Percentiles rank a stretch among this genome's conserved stretches.
Evolutionary conservation across 164 flowering plant genomes (phyloP).

Genomic region (Cinnamomum chago): DNA sequence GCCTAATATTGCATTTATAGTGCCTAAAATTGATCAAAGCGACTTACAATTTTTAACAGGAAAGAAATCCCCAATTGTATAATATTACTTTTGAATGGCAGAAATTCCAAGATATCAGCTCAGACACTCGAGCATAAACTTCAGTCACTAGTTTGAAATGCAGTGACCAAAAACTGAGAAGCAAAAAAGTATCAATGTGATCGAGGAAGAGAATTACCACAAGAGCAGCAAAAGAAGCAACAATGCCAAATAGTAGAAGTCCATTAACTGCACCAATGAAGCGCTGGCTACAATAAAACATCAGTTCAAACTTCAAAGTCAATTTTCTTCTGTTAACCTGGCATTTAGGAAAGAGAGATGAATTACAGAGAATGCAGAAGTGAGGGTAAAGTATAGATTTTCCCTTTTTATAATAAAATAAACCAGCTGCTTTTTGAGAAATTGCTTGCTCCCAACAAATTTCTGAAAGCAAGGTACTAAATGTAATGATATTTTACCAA

Average conservation of each 20-base stretch:
- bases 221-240: slow-evolving; percentile 64
- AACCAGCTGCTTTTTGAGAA: too few species aligned
- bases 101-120: neutral
- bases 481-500: too few species aligned
- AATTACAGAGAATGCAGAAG: neutral
- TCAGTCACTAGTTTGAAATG: slow-evolving; percentile 4
- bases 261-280: slow-evolving; percentile 84
- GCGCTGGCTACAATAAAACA: slow-evolving; percentile 59
- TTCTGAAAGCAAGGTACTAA: too few species aligned
- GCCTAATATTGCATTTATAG: too few species aligned
- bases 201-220: slow-evolving; percentile 54
- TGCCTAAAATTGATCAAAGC: too few species aligned
- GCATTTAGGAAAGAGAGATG: neutral
- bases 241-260: slow-evolving; percentile 59
- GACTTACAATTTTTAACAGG: too few species aligned
- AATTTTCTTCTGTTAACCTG: slow-evolving; percentile 1
- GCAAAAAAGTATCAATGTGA: neutral
- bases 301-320: slow-evolving; percentile 12
- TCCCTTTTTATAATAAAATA: neutral
- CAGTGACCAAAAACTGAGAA: neutral
- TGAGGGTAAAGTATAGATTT: too few species aligned
- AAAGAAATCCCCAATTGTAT: too few species aligned
- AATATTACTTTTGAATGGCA: neutral
- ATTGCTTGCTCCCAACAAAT: too few species aligned
- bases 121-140: neutral